Evolutionary conservation across 345 rosid species (phyloP).

Genomic region (Isatis tinctoria): DNA sequence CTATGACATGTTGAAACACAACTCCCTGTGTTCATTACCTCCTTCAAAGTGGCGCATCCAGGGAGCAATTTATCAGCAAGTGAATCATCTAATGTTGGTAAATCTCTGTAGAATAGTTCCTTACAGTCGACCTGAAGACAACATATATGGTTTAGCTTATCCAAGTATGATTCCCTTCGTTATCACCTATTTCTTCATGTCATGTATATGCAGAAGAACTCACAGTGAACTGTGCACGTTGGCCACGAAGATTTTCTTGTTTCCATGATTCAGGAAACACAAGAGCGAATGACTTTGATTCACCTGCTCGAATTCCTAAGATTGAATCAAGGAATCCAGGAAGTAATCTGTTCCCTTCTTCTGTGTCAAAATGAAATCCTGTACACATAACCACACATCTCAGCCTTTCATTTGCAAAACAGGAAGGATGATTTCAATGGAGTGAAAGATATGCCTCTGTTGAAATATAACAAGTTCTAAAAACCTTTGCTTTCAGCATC

Average conservation of each 20-base stretch:
- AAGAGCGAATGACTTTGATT: conserved; percentile 77
- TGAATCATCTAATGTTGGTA: conserved; percentile 74
- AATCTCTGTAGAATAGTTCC: conserved; percentile 79
- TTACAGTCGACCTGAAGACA: conserved; percentile 68
- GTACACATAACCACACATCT: conserved; percentile 18
- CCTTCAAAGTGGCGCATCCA: conserved; percentile 71
- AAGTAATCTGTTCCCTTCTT: conserved; percentile 70
- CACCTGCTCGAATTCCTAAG: conserved; percentile 63
- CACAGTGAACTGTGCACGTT: conserved; percentile 84
- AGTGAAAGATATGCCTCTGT: background rate
- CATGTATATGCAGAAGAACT: conserved; percentile 30
- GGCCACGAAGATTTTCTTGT: conserved; percentile 80
- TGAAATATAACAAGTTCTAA: background rate
- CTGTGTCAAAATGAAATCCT: conserved; percentile 92
- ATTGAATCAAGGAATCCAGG: conserved; percentile 83
- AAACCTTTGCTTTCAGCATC: conserved; percentile 91
- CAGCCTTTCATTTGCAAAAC: conserved; percentile 2
- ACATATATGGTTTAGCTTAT: background rate
- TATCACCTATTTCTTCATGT: background rate
- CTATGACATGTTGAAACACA: background rate
- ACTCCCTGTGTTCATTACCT: conserved; percentile 38
- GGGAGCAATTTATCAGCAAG: conserved; percentile 81
- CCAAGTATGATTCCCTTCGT: background rate
- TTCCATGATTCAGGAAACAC: conserved; percentile 86
- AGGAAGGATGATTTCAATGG: background rate